These are phyloP conservation scores for Aechmea fasciata DNA, from an alignment of 176 grass and related monocot species.

Conservation along the genomic window DNA sequence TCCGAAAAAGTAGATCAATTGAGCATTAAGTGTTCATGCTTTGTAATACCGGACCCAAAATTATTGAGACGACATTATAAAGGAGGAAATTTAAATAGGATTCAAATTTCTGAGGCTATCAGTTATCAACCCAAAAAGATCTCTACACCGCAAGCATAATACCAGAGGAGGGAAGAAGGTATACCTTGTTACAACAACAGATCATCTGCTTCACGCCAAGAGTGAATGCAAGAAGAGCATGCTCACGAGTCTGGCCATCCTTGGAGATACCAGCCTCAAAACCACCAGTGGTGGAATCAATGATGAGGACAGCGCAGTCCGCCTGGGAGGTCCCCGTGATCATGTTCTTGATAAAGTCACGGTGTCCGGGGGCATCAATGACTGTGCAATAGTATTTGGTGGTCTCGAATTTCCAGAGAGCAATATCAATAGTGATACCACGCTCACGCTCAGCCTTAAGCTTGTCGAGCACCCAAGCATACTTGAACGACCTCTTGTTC, in stretches of 20 bases:
- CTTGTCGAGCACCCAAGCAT: slow-evolving; percentile 41
- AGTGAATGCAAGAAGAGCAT: slow-evolving; percentile 35
- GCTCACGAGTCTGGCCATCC: slow-evolving; percentile 42
- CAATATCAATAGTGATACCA: slow-evolving; percentile 39
- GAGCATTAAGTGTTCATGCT: too few relatives aligned
- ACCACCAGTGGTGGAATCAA: slow-evolving; percentile 43
- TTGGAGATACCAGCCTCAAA: slow-evolving; percentile 43
- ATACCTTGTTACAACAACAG: slow-evolving; percentile 41
- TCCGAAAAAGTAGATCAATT: too few relatives aligned
- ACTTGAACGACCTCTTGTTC: slow-evolving; percentile 50
- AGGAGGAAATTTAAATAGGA: too few relatives aligned
- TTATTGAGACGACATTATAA: too few relatives aligned
- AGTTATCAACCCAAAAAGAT: background rate
- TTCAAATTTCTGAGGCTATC: background rate
- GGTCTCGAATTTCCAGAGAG: slow-evolving; percentile 43
- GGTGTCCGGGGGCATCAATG: slow-evolving; percentile 35
- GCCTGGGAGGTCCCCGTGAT: slow-evolving; percentile 43
- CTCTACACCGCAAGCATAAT: background rate
- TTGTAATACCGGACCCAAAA: too few relatives aligned
- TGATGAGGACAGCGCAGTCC: slow-evolving; percentile 38
- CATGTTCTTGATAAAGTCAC: slow-evolving; percentile 48
- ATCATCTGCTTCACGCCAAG: slow-evolving; percentile 43
- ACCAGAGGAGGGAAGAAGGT: background rate
- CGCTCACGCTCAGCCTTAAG: slow-evolving; percentile 40
- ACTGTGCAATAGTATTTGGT: slow-evolving; percentile 44